A percentile compares a stretch with the other conserved stretches of the same genome.
These are phyloP conservation scores for Tolypocladium nubicola DNA, from an alignment of 2,329 filamentous ascomycete species.

Conservation along the genomic window DNA sequence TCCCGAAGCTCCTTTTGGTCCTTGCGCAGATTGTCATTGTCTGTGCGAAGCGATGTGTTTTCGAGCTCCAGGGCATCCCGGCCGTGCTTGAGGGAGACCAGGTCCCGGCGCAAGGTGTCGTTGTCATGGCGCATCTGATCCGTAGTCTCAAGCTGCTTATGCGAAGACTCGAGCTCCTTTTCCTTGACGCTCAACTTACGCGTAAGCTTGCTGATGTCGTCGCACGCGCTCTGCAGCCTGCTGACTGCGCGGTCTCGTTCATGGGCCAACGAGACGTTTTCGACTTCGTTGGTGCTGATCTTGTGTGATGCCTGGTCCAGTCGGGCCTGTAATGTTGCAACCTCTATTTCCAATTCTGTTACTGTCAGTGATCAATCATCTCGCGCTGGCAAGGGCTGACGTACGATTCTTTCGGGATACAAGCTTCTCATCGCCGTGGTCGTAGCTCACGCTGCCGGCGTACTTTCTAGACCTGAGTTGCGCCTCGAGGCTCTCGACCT, in stretches of 20 bases:
- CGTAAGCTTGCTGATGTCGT: slow-evolving; percentile 41
- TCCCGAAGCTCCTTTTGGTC: slow-evolving; percentile 24
- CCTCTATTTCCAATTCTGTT: slow-evolving; percentile 45
- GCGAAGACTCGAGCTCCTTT: slow-evolving; percentile 30
- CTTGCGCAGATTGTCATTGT: slow-evolving; percentile 27
- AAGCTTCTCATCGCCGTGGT: slow-evolving; percentile 33
- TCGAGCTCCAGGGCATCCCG: slow-evolving; percentile 27
- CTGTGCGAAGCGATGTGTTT: slow-evolving; percentile 27
- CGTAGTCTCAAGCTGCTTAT: slow-evolving; percentile 29
- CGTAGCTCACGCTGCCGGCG: slow-evolving; percentile 30
- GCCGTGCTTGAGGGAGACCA: slow-evolving; percentile 27
- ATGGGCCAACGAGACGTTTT: slow-evolving; percentile 48
- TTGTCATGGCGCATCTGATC: slow-evolving; percentile 27
- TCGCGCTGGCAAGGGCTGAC: slow-evolving; percentile 14
- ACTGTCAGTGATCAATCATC: slow-evolving; percentile 5
- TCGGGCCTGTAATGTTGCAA: slow-evolving; percentile 49
- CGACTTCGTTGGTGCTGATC: slow-evolving; percentile 49
- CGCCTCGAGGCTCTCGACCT: slow-evolving; percentile 38
- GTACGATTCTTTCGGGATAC: slow-evolving; percentile 45
- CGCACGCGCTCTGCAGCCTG: slow-evolving; percentile 50
- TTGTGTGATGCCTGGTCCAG: slow-evolving; percentile 54
- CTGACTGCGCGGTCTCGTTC: slow-evolving; percentile 57
- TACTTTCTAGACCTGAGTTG: slow-evolving; percentile 35
- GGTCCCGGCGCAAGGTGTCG: slow-evolving; percentile 29
- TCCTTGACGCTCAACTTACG: slow-evolving; percentile 29